phyloP scores from a whole-genome alignment of 495 filamentous ascomycete species.

The Cercophora newfieldiana region DNA sequence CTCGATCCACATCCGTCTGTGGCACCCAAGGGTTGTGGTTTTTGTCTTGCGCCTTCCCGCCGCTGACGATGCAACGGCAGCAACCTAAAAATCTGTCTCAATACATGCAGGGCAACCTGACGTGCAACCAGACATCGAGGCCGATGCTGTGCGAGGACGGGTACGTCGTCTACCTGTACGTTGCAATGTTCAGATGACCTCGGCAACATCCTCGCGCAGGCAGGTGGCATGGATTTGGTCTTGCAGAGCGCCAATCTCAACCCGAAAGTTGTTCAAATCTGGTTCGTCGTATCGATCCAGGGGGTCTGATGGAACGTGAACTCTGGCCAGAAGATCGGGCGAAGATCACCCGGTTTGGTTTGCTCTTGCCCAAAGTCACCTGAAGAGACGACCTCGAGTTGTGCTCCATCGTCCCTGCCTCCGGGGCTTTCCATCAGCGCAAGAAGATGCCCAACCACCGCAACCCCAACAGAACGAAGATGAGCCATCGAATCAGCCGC shows the following conservation, averaged over 20 bases:
- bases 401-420: neutral
- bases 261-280: neutral
- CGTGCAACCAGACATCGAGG: neutral
- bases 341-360: slow-evolving; percentile 1
- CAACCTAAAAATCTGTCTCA: neutral
- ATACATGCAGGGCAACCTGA: neutral
- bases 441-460: neutral
- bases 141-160: neutral
- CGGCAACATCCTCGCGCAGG: neutral
- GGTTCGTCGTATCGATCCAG: neutral
- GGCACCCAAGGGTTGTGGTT: neutral
- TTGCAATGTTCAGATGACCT: neutral
- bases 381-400: neutral
- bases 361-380: neutral
- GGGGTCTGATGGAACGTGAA: neutral
- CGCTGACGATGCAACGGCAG: neutral
- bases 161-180: neutral
- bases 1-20: neutral
- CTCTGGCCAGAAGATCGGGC: neutral
- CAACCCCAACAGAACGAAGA: neutral
- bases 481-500: neutral
- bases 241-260: neutral
- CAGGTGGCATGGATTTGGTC: neutral
- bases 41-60: neutral
- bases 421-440: neutral